Conservation (phyloP, 352 stramenopile genomes). For the Phytophthora litchii region DNA sequence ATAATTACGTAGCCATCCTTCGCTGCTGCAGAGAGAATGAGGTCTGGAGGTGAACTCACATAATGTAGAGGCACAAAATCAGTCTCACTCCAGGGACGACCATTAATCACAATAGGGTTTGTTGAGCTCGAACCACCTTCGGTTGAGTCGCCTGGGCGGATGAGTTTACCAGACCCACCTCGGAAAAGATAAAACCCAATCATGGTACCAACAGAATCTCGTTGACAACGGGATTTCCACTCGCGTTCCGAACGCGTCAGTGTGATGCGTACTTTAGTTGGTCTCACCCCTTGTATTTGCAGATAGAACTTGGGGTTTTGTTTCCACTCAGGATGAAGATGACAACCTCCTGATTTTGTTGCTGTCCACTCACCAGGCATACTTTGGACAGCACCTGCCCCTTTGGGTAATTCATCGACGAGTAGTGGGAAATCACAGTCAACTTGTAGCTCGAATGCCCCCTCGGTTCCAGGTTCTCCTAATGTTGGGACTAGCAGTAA, state of each 20-base stretch:
- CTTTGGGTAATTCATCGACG: constrained; percentile 60
- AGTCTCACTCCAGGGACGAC: constrained; percentile 77
- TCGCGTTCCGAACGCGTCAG: constrained; percentile 83
- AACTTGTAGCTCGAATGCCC: constrained; percentile 87
- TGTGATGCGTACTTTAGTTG: constrained; percentile 78
- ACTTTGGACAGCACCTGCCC: constrained; percentile 69
- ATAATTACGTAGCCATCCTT: constrained; percentile 89
- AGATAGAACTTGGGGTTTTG: constrained; percentile 90
- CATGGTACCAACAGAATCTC: constrained; percentile 87
- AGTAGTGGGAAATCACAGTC: constrained; percentile 80
- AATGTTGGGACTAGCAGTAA: constrained; percentile 81
- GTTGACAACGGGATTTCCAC: constrained; percentile 83
- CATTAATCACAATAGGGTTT: constrained; percentile 67
- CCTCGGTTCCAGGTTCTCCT: constrained; percentile 68
- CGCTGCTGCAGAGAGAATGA: constrained; percentile 69
- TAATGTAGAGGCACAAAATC: constrained; percentile 84
- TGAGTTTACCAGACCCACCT: constrained; percentile 43
- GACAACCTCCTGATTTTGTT: constrained; percentile 64
- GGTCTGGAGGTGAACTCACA: constrained; percentile 70
- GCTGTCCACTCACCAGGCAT: constrained; percentile 81
- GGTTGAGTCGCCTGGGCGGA: constrained; percentile 31
- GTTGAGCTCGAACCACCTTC: constrained; percentile 12
- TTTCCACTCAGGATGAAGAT: constrained; percentile 86
- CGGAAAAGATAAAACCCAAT: constrained; percentile 91
- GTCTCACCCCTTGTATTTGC: constrained; percentile 69